phyloP scores from a whole-genome alignment of 1,139 yeast species.

The Magnusiomyces magnusii region DNA sequence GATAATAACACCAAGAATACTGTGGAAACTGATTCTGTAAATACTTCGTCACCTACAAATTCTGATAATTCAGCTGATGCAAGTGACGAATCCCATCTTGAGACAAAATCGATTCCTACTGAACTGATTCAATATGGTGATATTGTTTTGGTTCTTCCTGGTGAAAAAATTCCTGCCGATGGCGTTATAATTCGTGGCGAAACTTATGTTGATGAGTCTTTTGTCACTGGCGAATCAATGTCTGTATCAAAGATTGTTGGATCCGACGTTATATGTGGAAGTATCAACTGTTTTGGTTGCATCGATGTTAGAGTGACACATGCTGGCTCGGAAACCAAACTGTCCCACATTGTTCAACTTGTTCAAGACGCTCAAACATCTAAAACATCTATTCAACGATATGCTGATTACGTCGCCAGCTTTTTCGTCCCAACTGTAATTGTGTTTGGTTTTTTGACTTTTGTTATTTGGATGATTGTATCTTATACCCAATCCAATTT shows the following conservation, averaged over 20 bases:
- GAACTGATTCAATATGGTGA: constrained; percentile 76
- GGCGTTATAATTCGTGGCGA: constrained; percentile 71
- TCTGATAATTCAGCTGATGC: constrained; percentile 7
- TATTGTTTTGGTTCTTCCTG: constrained; percentile 71
- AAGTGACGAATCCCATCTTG: constrained; percentile 14
- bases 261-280: constrained; percentile 75
- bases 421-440: constrained; percentile 77
- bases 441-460: constrained; percentile 53
- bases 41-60: not conserved
- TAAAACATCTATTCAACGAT: constrained; percentile 85
- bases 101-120: constrained; percentile 44
- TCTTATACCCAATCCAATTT: constrained; percentile 37
- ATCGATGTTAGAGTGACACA: constrained; percentile 59
- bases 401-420: constrained; percentile 79
- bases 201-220: constrained; percentile 79
- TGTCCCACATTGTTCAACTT: constrained; percentile 76
- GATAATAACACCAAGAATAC: constrained; percentile 10
- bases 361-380: constrained; percentile 86
- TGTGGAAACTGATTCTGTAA: not conserved
- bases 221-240: constrained; percentile 82
- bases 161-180: constrained; percentile 87
- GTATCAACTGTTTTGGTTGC: constrained; percentile 73
- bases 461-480: constrained; percentile 55
- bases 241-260: constrained; percentile 60
- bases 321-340: constrained; percentile 77